A percentile compares a stretch with the other conserved stretches of the same genome.
Evolutionary conservation across 2,329 filamentous ascomycete genomes (phyloP).

Genomic region (Podosphaera fusca): DNA sequence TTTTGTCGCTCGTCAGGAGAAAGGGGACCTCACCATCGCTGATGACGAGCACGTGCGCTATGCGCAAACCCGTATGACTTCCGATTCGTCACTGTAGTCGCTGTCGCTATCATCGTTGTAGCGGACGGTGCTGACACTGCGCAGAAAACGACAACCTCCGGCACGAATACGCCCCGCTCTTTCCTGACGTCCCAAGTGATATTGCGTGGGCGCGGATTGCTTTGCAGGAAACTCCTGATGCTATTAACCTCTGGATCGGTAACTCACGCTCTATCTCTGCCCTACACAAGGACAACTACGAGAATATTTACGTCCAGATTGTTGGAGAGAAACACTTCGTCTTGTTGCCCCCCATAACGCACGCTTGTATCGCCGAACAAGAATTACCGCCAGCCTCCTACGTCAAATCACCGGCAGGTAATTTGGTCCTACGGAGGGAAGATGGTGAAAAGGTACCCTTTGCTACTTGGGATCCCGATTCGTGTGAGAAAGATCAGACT

Average conservation of each 20-base stretch:
- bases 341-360: constrained; percentile 46
- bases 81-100: background rate
- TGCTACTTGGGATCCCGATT: constrained; percentile 46
- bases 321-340: constrained; percentile 52
- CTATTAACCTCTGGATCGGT: constrained; percentile 56
- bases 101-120: background rate
- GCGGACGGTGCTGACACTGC: background rate
- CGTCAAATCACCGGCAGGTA: constrained; percentile 5
- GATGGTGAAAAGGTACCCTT: constrained; percentile 33
- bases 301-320: constrained; percentile 65
- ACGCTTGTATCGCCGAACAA: constrained; percentile 44
- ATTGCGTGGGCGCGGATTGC: constrained; percentile 55
- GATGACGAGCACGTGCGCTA: constrained; percentile 33
- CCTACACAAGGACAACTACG: constrained; percentile 64
- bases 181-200: constrained; percentile 34
- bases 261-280: constrained; percentile 46
- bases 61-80: constrained; percentile 44
- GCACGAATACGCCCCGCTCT: constrained; percentile 43
- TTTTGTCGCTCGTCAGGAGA: constrained; percentile 35
- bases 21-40: constrained; percentile 7
- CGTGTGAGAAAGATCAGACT: constrained; percentile 19
- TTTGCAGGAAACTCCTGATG: constrained; percentile 41
- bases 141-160: constrained; percentile 62
- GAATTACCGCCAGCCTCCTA: constrained; percentile 36
- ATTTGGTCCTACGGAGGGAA: constrained; percentile 6